A percentile compares a stretch with the other conserved stretches of the same genome.
Evolutionary conservation across 1,139 yeast species (phyloP).

Genomic region (Taphrina populina): DNA sequence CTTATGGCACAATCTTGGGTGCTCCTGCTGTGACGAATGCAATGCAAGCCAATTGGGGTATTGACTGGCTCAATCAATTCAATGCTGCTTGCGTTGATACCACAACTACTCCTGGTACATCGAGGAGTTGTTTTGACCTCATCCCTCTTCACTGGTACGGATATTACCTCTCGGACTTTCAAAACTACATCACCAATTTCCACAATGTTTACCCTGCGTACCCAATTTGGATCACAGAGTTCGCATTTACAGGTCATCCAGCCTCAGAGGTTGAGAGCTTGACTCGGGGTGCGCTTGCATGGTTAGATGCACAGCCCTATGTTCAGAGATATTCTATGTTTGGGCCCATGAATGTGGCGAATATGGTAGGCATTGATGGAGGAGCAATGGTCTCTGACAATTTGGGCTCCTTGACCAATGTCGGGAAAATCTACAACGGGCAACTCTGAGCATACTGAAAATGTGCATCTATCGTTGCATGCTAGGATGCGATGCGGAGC

Average conservation of each 20-base stretch:
- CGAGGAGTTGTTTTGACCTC: conserved; percentile 15
- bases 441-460: too few species aligned
- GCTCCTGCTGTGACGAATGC: conserved; percentile 33
- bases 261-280: conserved; percentile 5
- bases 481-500: too few species aligned
- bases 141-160: conserved; percentile 34
- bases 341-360: conserved; percentile 30
- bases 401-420: conserved; percentile 4
- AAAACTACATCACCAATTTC: conserved; percentile 10
- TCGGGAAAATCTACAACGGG: conserved; percentile 24
- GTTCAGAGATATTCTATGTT: conserved; percentile 33
- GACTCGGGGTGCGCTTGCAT: conserved; percentile 16
- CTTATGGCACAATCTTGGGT: conserved; percentile 27
- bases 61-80: conserved; percentile 33
- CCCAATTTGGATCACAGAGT: conserved; percentile 32
- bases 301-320: conserved; percentile 31
- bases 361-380: conserved; percentile 25
- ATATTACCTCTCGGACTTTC: conserved; percentile 11
- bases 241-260: conserved; percentile 23
- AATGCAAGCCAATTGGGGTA: conserved; percentile 22
- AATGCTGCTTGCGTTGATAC: conserved; percentile 24
- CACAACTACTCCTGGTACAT: conserved; percentile 2
- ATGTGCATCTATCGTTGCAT: too few species aligned
- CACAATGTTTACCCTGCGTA: conserved; percentile 20
- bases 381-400: conserved; percentile 24